Percentiles rank a stretch among this genome's conserved stretches.
Conservation (phyloP, 2,329 filamentous ascomycete species). For the Didymella pomorum region DNA sequence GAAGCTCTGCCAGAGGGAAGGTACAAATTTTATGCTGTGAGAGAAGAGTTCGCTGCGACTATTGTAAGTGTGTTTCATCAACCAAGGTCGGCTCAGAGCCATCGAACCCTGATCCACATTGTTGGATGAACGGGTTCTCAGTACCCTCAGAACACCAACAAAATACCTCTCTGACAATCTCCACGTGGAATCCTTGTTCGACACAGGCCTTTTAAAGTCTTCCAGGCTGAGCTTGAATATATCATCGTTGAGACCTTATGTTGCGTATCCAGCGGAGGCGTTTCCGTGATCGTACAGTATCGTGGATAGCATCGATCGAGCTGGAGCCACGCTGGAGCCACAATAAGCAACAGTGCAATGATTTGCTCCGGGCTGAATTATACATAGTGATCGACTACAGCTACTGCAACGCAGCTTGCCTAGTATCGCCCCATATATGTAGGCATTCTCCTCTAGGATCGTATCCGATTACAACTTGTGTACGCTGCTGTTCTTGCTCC, state of each 20-base stretch:
- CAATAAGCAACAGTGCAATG: not conserved
- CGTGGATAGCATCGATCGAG: too few relatives aligned
- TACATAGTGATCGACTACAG: not conserved
- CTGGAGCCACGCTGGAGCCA: not conserved
- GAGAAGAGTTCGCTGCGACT: not conserved
- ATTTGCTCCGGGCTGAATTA: not conserved
- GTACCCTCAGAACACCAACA: not conserved
- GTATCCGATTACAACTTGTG: constrained; percentile 56
- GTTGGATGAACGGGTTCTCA: too few relatives aligned
- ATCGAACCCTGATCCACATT: not conserved
- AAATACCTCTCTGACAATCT: not conserved
- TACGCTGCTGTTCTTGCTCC: constrained; percentile 64
- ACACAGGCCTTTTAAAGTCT: too few relatives aligned
- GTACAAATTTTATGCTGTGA: not conserved
- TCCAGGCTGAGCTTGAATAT: too few relatives aligned
- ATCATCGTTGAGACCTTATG: too few relatives aligned
- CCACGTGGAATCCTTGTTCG: not conserved
- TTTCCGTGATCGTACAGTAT: too few relatives aligned
- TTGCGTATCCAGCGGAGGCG: too few relatives aligned
- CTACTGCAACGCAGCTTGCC: not conserved
- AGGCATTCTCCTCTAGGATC: too few relatives aligned
- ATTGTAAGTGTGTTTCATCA: not conserved
- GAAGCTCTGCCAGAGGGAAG: not conserved
- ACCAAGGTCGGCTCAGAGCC: not conserved
- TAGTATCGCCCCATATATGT: not conserved